Evolutionary conservation across 495 filamentous ascomycete species (phyloP).

Genomic region (Penicillium salamii): DNA sequence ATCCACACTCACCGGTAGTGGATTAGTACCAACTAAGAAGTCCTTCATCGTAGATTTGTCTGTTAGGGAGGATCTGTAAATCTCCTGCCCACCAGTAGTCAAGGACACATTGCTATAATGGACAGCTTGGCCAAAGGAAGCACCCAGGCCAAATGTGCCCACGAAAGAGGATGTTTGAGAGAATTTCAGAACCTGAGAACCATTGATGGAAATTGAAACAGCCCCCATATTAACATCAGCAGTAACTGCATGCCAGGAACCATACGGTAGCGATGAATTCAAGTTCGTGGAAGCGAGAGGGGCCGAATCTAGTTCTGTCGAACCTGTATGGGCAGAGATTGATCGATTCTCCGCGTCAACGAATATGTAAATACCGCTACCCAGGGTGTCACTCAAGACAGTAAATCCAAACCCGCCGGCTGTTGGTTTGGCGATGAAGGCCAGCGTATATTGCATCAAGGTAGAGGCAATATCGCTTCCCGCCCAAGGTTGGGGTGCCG

Average conservation of each 20-base stretch:
- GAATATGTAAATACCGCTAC: slow-evolving; percentile 17
- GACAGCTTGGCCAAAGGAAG: slow-evolving; percentile 14
- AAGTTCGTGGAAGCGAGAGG: slow-evolving; percentile 5
- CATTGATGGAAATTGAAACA: slow-evolving; percentile 12
- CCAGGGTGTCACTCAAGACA: slow-evolving; percentile 17
- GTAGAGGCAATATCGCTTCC: slow-evolving; percentile 2
- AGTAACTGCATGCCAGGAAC: slow-evolving; percentile 16
- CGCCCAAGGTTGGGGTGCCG: slow-evolving; percentile 12
- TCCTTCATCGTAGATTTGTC: slow-evolving; percentile 13
- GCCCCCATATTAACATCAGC: slow-evolving; percentile 10
- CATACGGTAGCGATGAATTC: slow-evolving; percentile 6
- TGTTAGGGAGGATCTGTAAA: slow-evolving; percentile 15
- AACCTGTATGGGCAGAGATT: slow-evolving; percentile 14
- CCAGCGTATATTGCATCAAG: slow-evolving; percentile 7
- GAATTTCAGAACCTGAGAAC: slow-evolving; percentile 9
- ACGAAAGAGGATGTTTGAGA: slow-evolving; percentile 12
- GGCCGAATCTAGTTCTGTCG: background rate
- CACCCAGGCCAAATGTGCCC: slow-evolving; percentile 20
- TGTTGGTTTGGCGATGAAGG: slow-evolving; percentile 7
- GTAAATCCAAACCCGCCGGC: slow-evolving; percentile 18
- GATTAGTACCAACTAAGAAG: slow-evolving; percentile 19
- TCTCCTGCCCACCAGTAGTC: slow-evolving; percentile 4
- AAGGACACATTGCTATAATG: slow-evolving; percentile 17
- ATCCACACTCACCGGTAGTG: slow-evolving; percentile 16
- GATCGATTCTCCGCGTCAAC: slow-evolving; percentile 9